Evolutionary conservation across 2,329 filamentous ascomycete genomes (phyloP).

Genomic region (Lecanoromycetidae sp.): DNA sequence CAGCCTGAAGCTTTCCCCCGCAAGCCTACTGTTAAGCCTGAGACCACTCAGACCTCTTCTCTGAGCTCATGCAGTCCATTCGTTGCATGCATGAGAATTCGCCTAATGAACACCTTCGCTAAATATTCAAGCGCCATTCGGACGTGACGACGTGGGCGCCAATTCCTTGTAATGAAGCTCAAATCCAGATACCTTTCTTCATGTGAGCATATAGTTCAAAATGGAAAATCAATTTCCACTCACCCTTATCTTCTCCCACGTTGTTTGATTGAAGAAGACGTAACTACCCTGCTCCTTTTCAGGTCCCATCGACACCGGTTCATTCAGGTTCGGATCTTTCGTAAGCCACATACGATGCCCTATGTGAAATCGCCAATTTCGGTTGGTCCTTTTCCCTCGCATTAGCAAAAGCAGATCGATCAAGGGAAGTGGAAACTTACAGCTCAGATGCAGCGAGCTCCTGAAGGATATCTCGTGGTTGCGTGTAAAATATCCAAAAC

Average conservation of each 20-base stretch:
- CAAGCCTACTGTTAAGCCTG: too few relatives aligned
- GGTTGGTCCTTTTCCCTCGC: conserved; percentile 27
- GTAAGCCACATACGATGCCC: conserved; percentile 41
- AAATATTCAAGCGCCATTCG: neutral
- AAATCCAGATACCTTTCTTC: conserved; percentile 3
- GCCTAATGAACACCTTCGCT: conserved; percentile 11
- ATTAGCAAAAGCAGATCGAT: neutral
- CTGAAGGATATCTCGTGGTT: conserved; percentile 53
- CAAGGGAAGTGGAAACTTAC: conserved; percentile 21
- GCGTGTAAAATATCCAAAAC: conserved; percentile 59
- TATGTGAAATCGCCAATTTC: conserved; percentile 43
- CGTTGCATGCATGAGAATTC: neutral
- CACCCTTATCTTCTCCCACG: conserved; percentile 39
- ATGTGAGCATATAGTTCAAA: neutral
- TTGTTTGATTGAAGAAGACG: conserved; percentile 38
- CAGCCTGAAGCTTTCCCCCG: too few relatives aligned
- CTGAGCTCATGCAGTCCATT: too few relatives aligned
- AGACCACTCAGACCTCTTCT: too few relatives aligned
- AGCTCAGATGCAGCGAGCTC: conserved; percentile 54
- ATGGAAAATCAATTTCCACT: conserved; percentile 17
- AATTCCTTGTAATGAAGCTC: conserved; percentile 10
- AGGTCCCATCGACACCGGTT: conserved; percentile 36
- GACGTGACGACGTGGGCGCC: conserved; percentile 1
- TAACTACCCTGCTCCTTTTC: conserved; percentile 40
- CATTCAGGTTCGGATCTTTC: conserved; percentile 35